phyloP scores from a whole-genome alignment of 306 rosid genomes.

The Begonia fuchsioides region DNA sequence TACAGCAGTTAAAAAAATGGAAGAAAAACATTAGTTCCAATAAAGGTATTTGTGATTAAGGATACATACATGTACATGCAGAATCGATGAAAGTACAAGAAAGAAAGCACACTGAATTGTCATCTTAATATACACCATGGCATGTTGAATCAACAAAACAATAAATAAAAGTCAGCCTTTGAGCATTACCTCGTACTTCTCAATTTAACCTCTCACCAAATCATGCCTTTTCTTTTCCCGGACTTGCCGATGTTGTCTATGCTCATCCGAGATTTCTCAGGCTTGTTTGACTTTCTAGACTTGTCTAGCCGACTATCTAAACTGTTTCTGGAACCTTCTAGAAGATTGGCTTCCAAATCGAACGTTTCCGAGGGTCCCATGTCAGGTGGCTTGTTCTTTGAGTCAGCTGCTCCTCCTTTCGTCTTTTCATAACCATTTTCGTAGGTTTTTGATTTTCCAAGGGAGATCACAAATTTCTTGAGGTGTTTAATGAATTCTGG shows the following conservation, averaged over 20 bases:
- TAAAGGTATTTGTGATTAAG: too few species aligned
- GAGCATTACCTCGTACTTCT: too few species aligned
- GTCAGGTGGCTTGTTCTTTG: conserved; percentile 39
- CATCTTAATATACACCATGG: background rate
- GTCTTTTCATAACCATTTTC: too few species aligned
- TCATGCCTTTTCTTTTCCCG: conserved; percentile 64
- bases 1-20: too few species aligned
- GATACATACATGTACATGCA: too few species aligned
- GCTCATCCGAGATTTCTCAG: conserved; percentile 82
- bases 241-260: too few species aligned
- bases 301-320: conserved; percentile 89
- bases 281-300: conserved; percentile 58
- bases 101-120: too few species aligned
- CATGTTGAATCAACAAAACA: too few species aligned
- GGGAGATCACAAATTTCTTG: conserved; percentile 83
- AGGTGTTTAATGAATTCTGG: conserved; percentile 82
- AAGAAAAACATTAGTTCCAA: too few species aligned
- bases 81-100: too few species aligned
- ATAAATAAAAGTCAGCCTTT: too few species aligned
- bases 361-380: conserved; percentile 39
- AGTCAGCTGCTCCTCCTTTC: conserved; percentile 33
- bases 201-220: conserved; percentile 34
- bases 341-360: conserved; percentile 38
- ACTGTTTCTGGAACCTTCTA: conserved; percentile 93
- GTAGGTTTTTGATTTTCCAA: conserved; percentile 61